phyloP scores from a whole-genome alignment of 78 protist genomes.

The Blattamonas nauphoetae region DNA sequence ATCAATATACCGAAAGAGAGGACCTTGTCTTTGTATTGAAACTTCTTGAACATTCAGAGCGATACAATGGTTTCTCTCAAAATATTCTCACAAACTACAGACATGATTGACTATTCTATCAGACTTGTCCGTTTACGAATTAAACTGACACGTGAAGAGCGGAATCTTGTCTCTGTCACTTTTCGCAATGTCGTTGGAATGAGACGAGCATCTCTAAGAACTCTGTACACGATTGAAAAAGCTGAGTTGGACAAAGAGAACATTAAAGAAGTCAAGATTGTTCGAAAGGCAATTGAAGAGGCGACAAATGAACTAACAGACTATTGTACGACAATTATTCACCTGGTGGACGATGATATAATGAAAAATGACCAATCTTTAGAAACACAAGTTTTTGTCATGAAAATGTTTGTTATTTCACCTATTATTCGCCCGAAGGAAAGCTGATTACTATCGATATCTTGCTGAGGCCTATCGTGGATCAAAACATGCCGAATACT shows the following conservation, averaged over 20 bases:
- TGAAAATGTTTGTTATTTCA: neutral
- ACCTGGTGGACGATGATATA: neutral
- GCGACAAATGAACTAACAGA: neutral
- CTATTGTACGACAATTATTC: neutral
- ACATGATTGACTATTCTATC: too few relatives aligned
- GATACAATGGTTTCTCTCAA: too few relatives aligned
- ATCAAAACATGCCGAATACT: neutral
- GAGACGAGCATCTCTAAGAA: neutral
- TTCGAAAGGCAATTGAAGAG: neutral
- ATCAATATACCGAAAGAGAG: too few relatives aligned
- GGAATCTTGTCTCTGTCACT: neutral
- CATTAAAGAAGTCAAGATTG: neutral
- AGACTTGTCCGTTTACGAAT: too few relatives aligned
- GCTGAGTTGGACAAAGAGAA: neutral
- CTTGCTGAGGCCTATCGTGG: neutral
- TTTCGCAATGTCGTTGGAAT: neutral
- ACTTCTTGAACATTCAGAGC: too few relatives aligned
- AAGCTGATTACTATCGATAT: conserved; percentile 2
- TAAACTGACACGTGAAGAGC: neutral
- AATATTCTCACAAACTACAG: too few relatives aligned
- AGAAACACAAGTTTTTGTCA: neutral
- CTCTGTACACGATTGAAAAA: neutral
- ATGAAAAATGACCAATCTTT: neutral
- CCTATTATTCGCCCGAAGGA: neutral
- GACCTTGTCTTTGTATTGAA: too few relatives aligned